Evolutionary conservation across 2,329 filamentous ascomycete species (phyloP).

Genomic region (Phoma sp.): DNA sequence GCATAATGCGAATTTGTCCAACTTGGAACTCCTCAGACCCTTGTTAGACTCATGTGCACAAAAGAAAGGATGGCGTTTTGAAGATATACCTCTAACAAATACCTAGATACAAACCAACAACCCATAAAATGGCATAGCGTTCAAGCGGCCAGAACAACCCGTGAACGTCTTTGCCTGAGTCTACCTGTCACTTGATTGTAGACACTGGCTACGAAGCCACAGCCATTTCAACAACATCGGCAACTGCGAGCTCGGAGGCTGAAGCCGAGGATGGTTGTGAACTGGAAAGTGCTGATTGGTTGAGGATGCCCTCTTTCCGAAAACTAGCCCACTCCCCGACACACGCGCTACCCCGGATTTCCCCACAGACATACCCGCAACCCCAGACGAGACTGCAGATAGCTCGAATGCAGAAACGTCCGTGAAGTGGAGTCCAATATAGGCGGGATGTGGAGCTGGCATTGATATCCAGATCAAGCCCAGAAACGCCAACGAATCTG

Average conservation of each 20-base stretch:
- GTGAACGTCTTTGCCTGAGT: neutral
- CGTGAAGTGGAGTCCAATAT: neutral
- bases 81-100: too few species aligned
- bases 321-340: conserved; percentile 16
- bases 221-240: neutral
- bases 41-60: neutral
- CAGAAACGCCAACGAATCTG: neutral
- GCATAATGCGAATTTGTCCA: neutral
- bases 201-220: neutral
- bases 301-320: conserved; percentile 17
- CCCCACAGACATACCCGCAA: conserved; percentile 1
- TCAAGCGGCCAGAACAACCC: neutral
- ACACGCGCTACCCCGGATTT: neutral
- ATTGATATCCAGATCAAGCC: neutral
- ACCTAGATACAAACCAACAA: too few species aligned
- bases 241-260: neutral
- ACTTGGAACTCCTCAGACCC: neutral
- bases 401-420: neutral
- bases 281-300: neutral
- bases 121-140: too few species aligned
- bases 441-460: conserved; percentile 9
- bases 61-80: too few species aligned
- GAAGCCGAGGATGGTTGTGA: neutral
- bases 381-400: neutral
- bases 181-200: neutral